Conservation (phyloP, 495 filamentous ascomycete genomes). For the Aspergillus olivimuriae region DNA sequence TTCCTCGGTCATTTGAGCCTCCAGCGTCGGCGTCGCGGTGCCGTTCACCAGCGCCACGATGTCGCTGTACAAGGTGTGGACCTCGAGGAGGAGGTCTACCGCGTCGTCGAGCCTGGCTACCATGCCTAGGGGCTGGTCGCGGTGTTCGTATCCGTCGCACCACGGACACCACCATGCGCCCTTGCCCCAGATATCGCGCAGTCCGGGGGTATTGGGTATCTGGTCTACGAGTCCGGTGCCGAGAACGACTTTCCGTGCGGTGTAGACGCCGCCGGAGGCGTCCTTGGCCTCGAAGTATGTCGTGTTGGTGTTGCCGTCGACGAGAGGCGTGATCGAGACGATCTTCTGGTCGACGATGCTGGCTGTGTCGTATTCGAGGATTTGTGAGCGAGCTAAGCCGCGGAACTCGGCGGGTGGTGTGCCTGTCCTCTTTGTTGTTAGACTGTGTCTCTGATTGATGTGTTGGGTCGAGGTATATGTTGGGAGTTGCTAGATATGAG, state of each 20-base stretch:
- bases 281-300: conserved; percentile 39
- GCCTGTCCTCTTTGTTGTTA: conserved; percentile 21
- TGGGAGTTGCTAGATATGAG: too few relatives aligned
- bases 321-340: conserved; percentile 30
- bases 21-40: conserved; percentile 37
- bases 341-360: conserved; percentile 47
- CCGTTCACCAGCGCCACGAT: conserved; percentile 50
- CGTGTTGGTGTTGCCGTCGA: conserved; percentile 17
- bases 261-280: conserved; percentile 26
- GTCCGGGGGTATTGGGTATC: conserved; percentile 45
- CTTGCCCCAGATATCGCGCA: conserved; percentile 46
- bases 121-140: conserved; percentile 48
- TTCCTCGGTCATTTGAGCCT: conserved; percentile 28
- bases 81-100: conserved; percentile 38
- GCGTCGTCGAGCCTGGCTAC: conserved; percentile 38
- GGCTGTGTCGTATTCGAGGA: conserved; percentile 42
- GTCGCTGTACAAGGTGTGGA: conserved; percentile 38
- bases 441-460: too few relatives aligned
- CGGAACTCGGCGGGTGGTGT: conserved; percentile 48
- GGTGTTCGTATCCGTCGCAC: conserved; percentile 57
- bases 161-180: conserved; percentile 58
- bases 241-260: conserved; percentile 47
- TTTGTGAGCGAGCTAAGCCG: conserved; percentile 43
- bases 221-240: conserved; percentile 50
- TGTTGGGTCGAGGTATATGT: too few relatives aligned